Evolutionary conservation across 2,329 filamentous ascomycete species (phyloP).

Genomic region (Xylaria sp.): DNA sequence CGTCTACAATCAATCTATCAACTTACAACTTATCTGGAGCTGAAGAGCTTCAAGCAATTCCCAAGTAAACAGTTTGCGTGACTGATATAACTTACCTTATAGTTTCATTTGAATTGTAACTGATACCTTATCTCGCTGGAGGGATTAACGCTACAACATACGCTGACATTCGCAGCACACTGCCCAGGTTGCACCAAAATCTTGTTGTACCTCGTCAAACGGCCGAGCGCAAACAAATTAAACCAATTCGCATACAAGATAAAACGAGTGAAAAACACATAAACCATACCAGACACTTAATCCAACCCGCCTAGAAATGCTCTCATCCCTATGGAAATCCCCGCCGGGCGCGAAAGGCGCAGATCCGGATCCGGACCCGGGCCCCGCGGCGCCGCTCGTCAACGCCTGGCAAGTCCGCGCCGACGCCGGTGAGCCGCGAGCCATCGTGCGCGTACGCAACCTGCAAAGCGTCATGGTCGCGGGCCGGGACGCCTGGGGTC

Average conservation of each 20-base stretch:
- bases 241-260: background rate
- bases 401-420: constrained; percentile 54
- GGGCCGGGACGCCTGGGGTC: constrained; percentile 76
- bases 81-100: too few species aligned
- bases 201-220: background rate
- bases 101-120: background rate
- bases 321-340: constrained; percentile 44
- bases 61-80: background rate
- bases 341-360: constrained; percentile 37
- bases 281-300: background rate
- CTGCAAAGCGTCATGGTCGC: constrained; percentile 67
- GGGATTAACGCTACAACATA: background rate
- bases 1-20: background rate
- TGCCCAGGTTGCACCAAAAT: background rate
- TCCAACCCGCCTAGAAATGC: constrained; percentile 31
- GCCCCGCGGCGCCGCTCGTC: constrained; percentile 49
- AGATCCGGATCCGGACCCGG: constrained; percentile 35
- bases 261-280: background rate
- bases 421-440: constrained; percentile 58
- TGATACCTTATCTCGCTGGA: background rate
- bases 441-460: constrained; percentile 70
- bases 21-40: too few species aligned
- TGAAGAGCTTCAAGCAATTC: background rate
- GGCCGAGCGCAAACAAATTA: background rate
- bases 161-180: background rate